Conservation (phyloP, 2,329 filamentous ascomycete genomes). For the Fusarium xyrophilum region DNA sequence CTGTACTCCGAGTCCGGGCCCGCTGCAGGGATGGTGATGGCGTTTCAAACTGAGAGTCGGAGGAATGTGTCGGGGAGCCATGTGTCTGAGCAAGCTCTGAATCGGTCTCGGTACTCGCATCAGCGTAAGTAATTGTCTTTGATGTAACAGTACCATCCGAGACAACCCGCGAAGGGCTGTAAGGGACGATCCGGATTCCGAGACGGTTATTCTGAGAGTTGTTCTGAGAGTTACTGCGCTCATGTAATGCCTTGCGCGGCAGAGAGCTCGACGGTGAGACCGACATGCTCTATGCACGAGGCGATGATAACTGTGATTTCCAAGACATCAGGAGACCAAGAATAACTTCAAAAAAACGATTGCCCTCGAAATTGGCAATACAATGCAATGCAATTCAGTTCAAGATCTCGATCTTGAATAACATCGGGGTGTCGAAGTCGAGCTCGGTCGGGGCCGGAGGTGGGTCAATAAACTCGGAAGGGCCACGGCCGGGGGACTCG, state of each 20-base stretch:
- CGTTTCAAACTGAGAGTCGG: slow-evolving; percentile 35
- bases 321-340: slow-evolving; percentile 32
- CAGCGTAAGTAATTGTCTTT: slow-evolving; percentile 38
- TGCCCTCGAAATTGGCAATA: slow-evolving; percentile 13
- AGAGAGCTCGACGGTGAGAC: slow-evolving; percentile 42
- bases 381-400: slow-evolving; percentile 12
- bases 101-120: slow-evolving; percentile 37
- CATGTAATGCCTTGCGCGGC: slow-evolving; percentile 41
- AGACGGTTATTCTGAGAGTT: slow-evolving; percentile 44
- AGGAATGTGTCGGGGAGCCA: slow-evolving; percentile 29
- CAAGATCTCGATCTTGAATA: neutral
- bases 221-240: slow-evolving; percentile 41
- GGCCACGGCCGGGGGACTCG: slow-evolving; percentile 14
- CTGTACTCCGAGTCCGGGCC: slow-evolving; percentile 24
- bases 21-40: slow-evolving; percentile 37
- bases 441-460: slow-evolving; percentile 21
- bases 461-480: slow-evolving; percentile 28
- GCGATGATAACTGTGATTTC: slow-evolving; percentile 28
- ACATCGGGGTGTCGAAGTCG: slow-evolving; percentile 9
- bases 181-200: slow-evolving; percentile 50
- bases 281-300: slow-evolving; percentile 46
- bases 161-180: slow-evolving; percentile 48
- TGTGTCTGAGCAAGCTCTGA: slow-evolving; percentile 21
- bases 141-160: slow-evolving; percentile 42
- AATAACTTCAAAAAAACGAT: slow-evolving; percentile 1